Base-by-base conservation (phyloP, 306 rosid genomes). In the Urtica urens region DNA sequence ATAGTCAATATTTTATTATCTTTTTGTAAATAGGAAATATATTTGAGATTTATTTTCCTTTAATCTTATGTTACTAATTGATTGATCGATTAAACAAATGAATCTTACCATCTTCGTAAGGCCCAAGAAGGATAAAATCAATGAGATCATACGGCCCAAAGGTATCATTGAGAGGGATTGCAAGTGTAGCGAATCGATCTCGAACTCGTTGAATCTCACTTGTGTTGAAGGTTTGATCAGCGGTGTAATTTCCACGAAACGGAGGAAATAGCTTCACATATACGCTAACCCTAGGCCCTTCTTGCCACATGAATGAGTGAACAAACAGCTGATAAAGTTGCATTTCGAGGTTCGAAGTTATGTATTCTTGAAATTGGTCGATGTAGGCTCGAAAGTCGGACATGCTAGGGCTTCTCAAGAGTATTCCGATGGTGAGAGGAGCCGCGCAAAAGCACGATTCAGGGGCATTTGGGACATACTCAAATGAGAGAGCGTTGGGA, bases 401-500 rank as follows among this genome's bases (percentile, higher is more conserved):
- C 2, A 56, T 7, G 41, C 52, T 31, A 43, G 62, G 62, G 16
- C 62, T 56, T 44, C 51, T 43, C 31, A 43, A 17, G 12, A 26
- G 29, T 15, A 18, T 28, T 16, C 62, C 25, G 10, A 56, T 30
- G 30, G 20, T 16, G 1, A 56, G n/a, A 29, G 62, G 62, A 9
- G 62, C 62, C 10, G 52, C 62, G 2, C 62, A 56, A 14, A 21
- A 56, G 42, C 62, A 56, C 17, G 62, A 23, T n/a, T 5, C n/a
- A 1, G 62, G 62, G 20, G 51, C 20, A 2, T 13, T 16, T 7
- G 21, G 22, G 18, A 31, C 51, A 8, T 30, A n/a, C 34, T 56
- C 62, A 20, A 13, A 56, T 7, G 8, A 42, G 4, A 9, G 3
- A 0, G n/a, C 5, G 27, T 23, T 2, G 1, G 42, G 43, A 42